Conservation (phyloP, 306 rosid species). For the Vigna trinervia region DNA sequence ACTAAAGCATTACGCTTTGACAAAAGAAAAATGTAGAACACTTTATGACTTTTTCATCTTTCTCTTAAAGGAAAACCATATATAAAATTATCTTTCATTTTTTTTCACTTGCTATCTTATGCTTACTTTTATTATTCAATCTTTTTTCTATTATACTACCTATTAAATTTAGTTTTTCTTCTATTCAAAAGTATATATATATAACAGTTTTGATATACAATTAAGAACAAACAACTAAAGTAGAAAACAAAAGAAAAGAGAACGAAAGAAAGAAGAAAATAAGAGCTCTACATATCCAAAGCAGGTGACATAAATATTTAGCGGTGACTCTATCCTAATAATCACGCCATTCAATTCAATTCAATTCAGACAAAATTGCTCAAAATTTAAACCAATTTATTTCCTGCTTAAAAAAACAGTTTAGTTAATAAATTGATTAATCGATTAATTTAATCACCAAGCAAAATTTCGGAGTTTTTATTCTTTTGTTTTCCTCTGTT, state of each 20-base stretch:
- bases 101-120: neutral
- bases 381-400: neutral
- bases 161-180: neutral
- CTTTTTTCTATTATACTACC: neutral
- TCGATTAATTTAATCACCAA: neutral
- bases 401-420: neutral
- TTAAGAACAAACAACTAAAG: neutral
- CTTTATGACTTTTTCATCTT: slow-evolving; percentile 4
- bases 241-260: neutral
- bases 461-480: neutral
- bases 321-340: neutral
- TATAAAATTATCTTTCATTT: neutral
- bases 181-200: neutral
- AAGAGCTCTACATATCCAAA: slow-evolving; percentile 17
- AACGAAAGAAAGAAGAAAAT: slow-evolving; percentile 1
- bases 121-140: neutral
- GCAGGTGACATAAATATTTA: slow-evolving; percentile 33
- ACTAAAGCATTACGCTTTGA: slow-evolving; percentile 11
- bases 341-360: neutral
- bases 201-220: neutral
- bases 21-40: neutral
- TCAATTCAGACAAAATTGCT: neutral
- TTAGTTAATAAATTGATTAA: neutral
- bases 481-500: neutral
- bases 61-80: neutral